Percentiles rank a stretch among this genome's conserved stretches.
phyloP scores from a whole-genome alignment of 108 stramenopile genomes.

The Skeletonema costatum region DNA sequence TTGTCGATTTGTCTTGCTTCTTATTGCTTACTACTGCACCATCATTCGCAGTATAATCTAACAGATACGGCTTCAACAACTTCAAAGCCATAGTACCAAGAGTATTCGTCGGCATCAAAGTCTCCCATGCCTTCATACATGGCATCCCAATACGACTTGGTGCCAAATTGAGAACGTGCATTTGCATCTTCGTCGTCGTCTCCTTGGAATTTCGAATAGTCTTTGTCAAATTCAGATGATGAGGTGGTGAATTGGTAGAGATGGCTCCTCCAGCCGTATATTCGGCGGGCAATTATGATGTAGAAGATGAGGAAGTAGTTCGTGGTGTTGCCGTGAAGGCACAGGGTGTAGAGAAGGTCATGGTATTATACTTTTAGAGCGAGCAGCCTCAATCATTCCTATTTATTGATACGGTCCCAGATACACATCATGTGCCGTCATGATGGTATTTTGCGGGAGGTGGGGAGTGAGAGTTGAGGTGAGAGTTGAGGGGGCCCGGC shows the following conservation, averaged over 20 bases:
- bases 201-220: slow-evolving; percentile 29
- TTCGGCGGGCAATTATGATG: not conserved
- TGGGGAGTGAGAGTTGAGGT: no score
- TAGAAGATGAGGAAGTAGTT: not conserved
- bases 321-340: not conserved
- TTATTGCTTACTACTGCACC: not conserved
- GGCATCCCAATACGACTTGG: slow-evolving; percentile 79
- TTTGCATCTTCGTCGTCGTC: slow-evolving; percentile 47
- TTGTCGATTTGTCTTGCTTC: slow-evolving; percentile 6
- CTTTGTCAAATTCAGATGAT: slow-evolving; percentile 31
- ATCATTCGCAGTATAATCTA: slow-evolving; percentile 14
- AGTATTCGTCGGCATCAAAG: slow-evolving; percentile 75
- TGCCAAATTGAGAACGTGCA: slow-evolving; percentile 73
- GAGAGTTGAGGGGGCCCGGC: no score
- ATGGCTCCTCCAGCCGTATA: not conserved
- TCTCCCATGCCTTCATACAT: slow-evolving; percentile 80
- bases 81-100: slow-evolving; percentile 83
- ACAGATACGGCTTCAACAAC: slow-evolving; percentile 48
- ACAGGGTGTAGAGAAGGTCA: not conserved
- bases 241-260: slow-evolving; percentile 4
- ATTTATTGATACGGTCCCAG: no score
- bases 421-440: no score
- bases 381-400: no score
- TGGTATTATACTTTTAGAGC: not conserved
- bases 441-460: no score